phyloP scores from a whole-genome alignment of 1,284 basidiomycete species.

The Irpex sp. region DNA sequence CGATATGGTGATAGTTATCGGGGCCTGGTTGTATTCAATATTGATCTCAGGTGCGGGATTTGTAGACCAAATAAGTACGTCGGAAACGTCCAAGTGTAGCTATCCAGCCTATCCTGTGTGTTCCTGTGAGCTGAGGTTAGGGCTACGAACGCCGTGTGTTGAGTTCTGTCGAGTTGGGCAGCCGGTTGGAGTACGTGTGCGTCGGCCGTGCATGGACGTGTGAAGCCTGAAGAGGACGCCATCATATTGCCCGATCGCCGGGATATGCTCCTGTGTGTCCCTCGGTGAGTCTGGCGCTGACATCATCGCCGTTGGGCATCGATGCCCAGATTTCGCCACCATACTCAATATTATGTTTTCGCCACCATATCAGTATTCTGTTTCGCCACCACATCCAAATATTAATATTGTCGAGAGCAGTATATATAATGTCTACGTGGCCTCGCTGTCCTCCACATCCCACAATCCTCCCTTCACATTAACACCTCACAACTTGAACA shows the following conservation, averaged over 20 bases:
- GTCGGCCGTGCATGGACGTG: background rate
- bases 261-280: background rate
- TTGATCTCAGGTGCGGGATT: background rate
- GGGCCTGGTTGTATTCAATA: background rate
- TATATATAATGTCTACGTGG: background rate
- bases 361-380: no score
- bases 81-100: background rate
- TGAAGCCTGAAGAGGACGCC: background rate
- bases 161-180: background rate
- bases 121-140: no score
- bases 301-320: no score
- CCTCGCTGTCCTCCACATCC: background rate
- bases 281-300: no score
- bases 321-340: no score
- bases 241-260: background rate
- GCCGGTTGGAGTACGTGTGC: background rate
- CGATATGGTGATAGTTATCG: conserved; percentile 13
- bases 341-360: no score
- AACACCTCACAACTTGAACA: background rate
- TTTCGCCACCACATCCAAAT: background rate
- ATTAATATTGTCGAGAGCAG: no score
- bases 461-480: no score
- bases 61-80: background rate
- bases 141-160: background rate
- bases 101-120: background rate